Percentiles rank a stretch among this genome's conserved stretches.
phyloP scores from a whole-genome alignment of 2,329 filamentous ascomycete genomes.

The Colletotrichum trifolii region DNA sequence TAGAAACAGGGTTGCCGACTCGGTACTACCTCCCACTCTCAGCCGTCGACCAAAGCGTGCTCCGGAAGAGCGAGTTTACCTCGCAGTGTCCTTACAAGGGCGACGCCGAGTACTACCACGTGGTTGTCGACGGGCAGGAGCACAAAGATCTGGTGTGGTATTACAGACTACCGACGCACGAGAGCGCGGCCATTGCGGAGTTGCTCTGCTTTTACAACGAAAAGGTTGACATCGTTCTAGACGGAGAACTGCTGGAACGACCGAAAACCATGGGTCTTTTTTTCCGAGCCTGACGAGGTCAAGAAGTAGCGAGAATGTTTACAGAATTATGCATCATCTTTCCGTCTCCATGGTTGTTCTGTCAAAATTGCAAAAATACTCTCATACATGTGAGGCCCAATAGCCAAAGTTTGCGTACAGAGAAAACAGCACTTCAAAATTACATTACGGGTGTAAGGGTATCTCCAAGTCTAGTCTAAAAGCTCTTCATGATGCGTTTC shows the following conservation, averaged over 20 bases:
- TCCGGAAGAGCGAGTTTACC: conserved; percentile 61
- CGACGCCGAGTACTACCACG: conserved; percentile 69
- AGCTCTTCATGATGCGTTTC: conserved; percentile 54
- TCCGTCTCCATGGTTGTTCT: too few relatives aligned
- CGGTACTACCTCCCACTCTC: conserved; percentile 70
- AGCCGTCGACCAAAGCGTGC: conserved; percentile 55
- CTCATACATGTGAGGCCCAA: too few relatives aligned
- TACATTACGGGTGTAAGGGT: background rate
- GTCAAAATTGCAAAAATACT: too few relatives aligned
- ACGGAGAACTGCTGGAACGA: conserved; percentile 54
- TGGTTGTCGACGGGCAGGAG: conserved; percentile 57
- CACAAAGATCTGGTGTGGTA: conserved; percentile 70
- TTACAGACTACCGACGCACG: conserved; percentile 66
- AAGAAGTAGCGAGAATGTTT: too few relatives aligned
- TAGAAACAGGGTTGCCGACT: conserved; percentile 69
- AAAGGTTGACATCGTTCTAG: conserved; percentile 71
- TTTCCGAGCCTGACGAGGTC: too few relatives aligned
- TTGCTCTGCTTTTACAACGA: conserved; percentile 75
- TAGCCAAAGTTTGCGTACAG: too few relatives aligned
- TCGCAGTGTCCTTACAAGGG: conserved; percentile 77
- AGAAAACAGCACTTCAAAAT: too few relatives aligned
- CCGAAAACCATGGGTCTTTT: conserved; percentile 39
- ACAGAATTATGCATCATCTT: too few relatives aligned
- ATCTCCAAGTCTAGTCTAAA: conserved; percentile 50
- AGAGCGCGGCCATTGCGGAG: conserved; percentile 66